Conservation (phyloP, 129 eudicot genomes). For the Lonicera japonica region DNA sequence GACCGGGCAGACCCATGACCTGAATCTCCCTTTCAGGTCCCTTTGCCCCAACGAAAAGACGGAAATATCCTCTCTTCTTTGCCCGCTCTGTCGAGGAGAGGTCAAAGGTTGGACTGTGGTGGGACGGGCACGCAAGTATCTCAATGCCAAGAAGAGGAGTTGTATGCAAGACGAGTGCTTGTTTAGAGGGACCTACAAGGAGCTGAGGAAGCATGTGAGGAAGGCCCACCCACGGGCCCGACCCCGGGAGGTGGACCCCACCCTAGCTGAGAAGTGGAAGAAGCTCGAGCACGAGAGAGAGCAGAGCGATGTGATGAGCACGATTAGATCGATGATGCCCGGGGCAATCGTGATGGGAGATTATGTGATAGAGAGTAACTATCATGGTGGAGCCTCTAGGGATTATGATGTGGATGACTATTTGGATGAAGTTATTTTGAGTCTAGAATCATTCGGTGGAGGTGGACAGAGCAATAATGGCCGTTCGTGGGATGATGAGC, state of each 20-base stretch:
- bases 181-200: constrained; percentile 42
- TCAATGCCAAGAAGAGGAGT: constrained; percentile 41
- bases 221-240: constrained; percentile 43
- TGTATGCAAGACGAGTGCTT: constrained; percentile 53
- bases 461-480: constrained; percentile 15
- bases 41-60: constrained; percentile 12
- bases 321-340: constrained; percentile 49
- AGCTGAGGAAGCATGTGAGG: constrained; percentile 45
- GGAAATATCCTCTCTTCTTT: constrained; percentile 29
- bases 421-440: constrained; percentile 21
- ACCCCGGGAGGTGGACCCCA: constrained; percentile 58
- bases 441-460: constrained; percentile 22
- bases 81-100: constrained; percentile 66
- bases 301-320: constrained; percentile 49
- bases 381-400: constrained; percentile 20
- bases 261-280: constrained; percentile 62
- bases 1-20: constrained; percentile 19
- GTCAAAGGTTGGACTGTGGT: constrained; percentile 68
- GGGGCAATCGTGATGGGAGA: constrained; percentile 55
- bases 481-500: constrained; percentile 29
- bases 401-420: constrained; percentile 18
- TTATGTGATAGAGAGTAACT: constrained; percentile 43
- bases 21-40: constrained; percentile 11
- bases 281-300: constrained; percentile 49
- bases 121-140: constrained; percentile 44